Percentiles rank a stretch among this genome's conserved stretches.
phyloP scores from a whole-genome alignment of 2,329 filamentous ascomycete genomes.

The Amesomyces nigricolor region DNA sequence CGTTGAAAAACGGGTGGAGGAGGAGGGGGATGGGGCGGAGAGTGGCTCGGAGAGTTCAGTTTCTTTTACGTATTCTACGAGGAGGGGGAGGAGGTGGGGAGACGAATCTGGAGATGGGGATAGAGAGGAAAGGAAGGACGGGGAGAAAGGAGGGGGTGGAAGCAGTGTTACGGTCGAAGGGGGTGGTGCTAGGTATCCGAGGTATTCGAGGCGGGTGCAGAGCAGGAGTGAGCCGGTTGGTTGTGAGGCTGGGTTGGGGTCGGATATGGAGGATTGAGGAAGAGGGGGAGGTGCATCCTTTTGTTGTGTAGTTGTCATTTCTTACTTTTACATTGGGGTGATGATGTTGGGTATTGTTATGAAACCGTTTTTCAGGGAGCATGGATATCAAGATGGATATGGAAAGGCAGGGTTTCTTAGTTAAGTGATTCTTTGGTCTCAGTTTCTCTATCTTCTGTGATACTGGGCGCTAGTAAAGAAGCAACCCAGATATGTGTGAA shows the following conservation, averaged over 20 bases:
- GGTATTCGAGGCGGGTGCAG: conserved; percentile 41
- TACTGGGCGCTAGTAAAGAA: too few species aligned
- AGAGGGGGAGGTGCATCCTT: neutral
- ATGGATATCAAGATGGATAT: too few species aligned
- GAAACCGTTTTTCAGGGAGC: too few species aligned
- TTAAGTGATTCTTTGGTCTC: too few species aligned
- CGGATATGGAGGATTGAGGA: too few species aligned
- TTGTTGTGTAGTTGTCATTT: neutral
- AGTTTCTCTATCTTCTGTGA: too few species aligned
- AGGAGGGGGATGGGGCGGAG: neutral
- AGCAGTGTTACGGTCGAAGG: neutral
- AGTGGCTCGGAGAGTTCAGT: too few species aligned
- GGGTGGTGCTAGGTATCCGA: conserved; percentile 23
- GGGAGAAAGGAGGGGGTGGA: neutral
- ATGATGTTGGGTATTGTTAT: too few species aligned
- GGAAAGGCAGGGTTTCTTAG: too few species aligned
- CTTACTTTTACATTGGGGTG: neutral
- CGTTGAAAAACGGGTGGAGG: neutral
- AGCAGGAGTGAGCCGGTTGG: conserved; percentile 43
- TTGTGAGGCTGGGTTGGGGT: neutral
- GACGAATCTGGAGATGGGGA: too few species aligned
- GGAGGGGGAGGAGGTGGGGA: neutral
- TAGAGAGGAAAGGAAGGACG: neutral
- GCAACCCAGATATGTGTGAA: too few species aligned
- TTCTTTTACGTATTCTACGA: too few species aligned